Base-by-base conservation (phyloP, 345 rosid species). In the Camelina laxa region DNA sequence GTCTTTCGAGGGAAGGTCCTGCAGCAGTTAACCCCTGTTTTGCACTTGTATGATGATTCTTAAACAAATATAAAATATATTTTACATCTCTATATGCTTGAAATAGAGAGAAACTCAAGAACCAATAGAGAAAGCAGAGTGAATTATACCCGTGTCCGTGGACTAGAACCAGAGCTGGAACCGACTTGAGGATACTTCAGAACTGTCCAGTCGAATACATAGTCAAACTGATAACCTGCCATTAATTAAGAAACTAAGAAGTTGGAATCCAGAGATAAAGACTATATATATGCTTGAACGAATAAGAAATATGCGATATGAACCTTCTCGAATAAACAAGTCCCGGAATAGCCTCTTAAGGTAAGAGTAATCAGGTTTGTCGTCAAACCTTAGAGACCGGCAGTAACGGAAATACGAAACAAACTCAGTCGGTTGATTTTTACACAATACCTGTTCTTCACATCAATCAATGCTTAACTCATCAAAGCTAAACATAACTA, bases 281-380 rank as follows among this genome's bases (percentile, higher is more conserved):
- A 47, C 4, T n/a, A n/a, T 12, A 50, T 39, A 41, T 39, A 30
- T 36, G 33, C 27, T 20, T 15, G 16, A 38, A 27, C 9, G 16
- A 38, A 27, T 6, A 27, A 39, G 60, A 54, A 65, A 16, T 3
- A 35, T 24, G 56, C 0, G 4, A n/a, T 17, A 65, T 31, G 19
- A 65, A 89, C 96, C 96, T 85, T 90, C 92, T 74, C 92, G 85
- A 59, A 88, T 90, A 81, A 90, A 90, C 78, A 90, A 79, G 72
- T 89, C 96, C 9, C 92, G 89, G 76, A 89, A 89, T 55, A 90
- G 90, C 80, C 89, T 90, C 85, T 90, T 90, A 77, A 90, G 84
- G 82, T 90, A 86, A 57, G 96, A 88, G 82, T 90, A 90, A 69
- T 90, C 96, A 21, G 96, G 96, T 76, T 86, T 90, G 79, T 90